Conservation (phyloP, 164 flowering plant genomes). For the Vitis rotundifolia region DNA sequence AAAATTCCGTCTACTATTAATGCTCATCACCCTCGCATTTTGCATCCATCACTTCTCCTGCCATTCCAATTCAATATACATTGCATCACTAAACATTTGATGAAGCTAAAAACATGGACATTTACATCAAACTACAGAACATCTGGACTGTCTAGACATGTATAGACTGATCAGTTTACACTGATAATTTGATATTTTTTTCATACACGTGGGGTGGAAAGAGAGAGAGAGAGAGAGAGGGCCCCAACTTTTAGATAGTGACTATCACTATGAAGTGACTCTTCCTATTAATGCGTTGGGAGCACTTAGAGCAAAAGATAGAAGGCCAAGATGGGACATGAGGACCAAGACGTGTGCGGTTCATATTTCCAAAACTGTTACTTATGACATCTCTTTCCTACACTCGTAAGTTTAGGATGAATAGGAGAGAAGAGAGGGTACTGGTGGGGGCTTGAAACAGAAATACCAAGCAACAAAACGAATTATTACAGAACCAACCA, state of each 20-base stretch:
- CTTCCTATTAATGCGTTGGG: not conserved
- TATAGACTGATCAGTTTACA: not conserved
- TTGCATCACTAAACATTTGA: not conserved
- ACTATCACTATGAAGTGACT: slow-evolving; percentile 2
- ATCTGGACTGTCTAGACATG: not conserved
- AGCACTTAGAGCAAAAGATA: slow-evolving; percentile 3
- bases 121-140: not conserved
- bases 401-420: slow-evolving; percentile 2
- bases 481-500: not conserved
- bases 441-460: not conserved
- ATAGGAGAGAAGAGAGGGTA: too few relatives aligned
- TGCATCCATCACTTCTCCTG: too few relatives aligned
- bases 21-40: too few relatives aligned
- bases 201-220: not conserved
- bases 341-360: slow-evolving; percentile 2
- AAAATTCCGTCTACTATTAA: too few relatives aligned
- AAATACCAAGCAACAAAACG: not conserved
- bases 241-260: not conserved
- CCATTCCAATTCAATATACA: too few relatives aligned
- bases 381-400: not conserved
- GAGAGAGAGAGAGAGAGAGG: not conserved
- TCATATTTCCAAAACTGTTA: not conserved
- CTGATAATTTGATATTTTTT: not conserved
- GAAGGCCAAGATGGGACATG: not conserved
- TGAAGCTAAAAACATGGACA: not conserved